phyloP scores from a whole-genome alignment of 768 basidiomycete species.

The Kwoniella pini region DNA sequence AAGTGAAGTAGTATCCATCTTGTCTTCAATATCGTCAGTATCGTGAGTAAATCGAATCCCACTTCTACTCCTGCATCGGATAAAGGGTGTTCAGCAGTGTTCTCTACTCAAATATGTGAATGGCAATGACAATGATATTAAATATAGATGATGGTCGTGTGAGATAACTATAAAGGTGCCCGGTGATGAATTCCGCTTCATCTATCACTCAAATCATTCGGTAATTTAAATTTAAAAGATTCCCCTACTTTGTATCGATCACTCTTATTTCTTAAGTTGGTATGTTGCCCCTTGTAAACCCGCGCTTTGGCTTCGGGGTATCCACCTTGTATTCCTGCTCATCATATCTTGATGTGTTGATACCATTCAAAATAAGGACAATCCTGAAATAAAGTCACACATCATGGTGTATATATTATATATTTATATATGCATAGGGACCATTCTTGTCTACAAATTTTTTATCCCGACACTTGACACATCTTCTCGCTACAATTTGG shows the following conservation, averaged over 20 bases:
- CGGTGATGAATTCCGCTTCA: neutral
- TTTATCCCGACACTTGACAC: too few relatives aligned
- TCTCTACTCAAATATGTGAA: neutral
- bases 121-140: neutral
- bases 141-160: slow-evolving; percentile 1
- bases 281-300: too few relatives aligned
- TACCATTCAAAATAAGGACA: too few relatives aligned
- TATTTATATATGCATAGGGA: too few relatives aligned
- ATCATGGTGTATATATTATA: too few relatives aligned
- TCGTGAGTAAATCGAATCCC: neutral
- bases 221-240: neutral
- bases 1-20: slow-evolving; percentile 17
- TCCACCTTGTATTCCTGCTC: too few relatives aligned
- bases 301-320: too few relatives aligned
- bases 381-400: too few relatives aligned
- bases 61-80: neutral
- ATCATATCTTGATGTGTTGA: too few relatives aligned
- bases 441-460: too few relatives aligned
- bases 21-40: neutral
- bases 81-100: neutral
- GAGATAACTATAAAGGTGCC: neutral
- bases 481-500: too few relatives aligned
- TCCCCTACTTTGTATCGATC: neutral
- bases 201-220: neutral
- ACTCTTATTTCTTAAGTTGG: too few relatives aligned